Evolutionary conservation across 306 rosid genomes (phyloP), one percentile per base, ranked within the genome.

Genomic region (Canavalia ensiformis): DNA sequence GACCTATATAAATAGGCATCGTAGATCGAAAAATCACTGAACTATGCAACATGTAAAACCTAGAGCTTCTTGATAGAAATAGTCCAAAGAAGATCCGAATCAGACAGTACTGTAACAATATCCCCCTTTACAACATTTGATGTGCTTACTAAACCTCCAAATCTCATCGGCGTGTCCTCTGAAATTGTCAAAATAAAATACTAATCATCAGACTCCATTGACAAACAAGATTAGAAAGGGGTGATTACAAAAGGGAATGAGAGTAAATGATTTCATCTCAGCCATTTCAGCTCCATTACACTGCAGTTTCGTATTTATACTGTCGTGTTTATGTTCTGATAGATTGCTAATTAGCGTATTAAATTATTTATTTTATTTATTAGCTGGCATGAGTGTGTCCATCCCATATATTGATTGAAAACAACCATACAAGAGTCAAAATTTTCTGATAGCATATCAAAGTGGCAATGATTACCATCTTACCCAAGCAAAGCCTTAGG

Each of bases 61-160:
- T 85, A 85, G 9, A 7, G 84, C 85, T 82, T 88, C 88, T 96
- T 90, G 69, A 93, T 81, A 54, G 94, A 90, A 74, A 92, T 87
- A 34, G 99, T 96, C 99, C 98, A 96, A 11, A 96, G 93, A 79
- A 96, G 98, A 90, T 96, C 97, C 10, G 99, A 63, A 84, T 92
- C 97, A 29, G 99, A 96, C 77, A 79, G 90, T 62, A 93, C 98
- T 34, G 93, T 88, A 51, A 93, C 82, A 78, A 84, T 87, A 59
- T 92, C 99, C 39, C 72, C 94, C 68, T 85, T 80, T 45, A 90
- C 94, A 11, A 92, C 75, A 83, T 93, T 96, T 69, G 98, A 93
- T 66, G 98, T 93, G 84, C 99, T 93, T 49, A 96, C 8, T 41
- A 96, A 79, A 52, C 98, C 94, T n/a, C 99, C 98, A 74, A 96